Conservation (phyloP, 768 basidiomycete species). For the Trametes sanguinea region DNA sequence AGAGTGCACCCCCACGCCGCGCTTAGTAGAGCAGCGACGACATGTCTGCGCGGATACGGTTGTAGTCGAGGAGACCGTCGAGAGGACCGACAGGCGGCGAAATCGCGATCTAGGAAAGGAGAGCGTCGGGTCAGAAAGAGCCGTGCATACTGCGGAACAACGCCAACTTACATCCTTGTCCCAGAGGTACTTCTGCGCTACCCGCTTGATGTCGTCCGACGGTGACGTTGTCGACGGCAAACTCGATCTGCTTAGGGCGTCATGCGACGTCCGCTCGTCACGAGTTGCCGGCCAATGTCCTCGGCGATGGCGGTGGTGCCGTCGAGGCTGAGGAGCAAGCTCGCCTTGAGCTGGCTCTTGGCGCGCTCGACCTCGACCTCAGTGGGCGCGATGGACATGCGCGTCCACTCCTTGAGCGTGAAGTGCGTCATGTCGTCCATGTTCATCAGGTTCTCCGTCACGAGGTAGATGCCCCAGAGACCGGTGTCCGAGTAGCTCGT, state of each 20-base stretch:
- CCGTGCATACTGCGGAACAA: constrained; percentile 4
- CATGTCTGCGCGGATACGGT: constrained; percentile 82
- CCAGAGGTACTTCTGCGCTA: constrained; percentile 96
- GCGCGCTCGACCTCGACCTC: constrained; percentile 92
- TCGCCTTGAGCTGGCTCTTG: constrained; percentile 98
- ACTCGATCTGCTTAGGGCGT: constrained; percentile 94
- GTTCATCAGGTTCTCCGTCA: constrained; percentile 92
- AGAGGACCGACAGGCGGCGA: constrained; percentile 90
- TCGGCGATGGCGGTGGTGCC: constrained; percentile 97
- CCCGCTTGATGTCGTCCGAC: constrained; percentile 89
- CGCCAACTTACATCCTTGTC: constrained; percentile 79
- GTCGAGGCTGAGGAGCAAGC: constrained; percentile 84
- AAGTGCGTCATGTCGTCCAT: constrained; percentile 94
- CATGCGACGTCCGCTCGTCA: constrained; percentile 88
- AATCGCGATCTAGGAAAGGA: constrained; percentile 61
- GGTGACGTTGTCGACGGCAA: constrained; percentile 86
- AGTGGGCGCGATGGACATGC: constrained; percentile 88
- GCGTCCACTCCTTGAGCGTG: constrained; percentile 92
- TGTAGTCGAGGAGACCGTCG: constrained; percentile 95
- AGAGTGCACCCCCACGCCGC: not conserved
- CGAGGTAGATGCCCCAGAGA: constrained; percentile 97
- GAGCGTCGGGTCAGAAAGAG: constrained; percentile 3
- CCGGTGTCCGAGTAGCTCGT: constrained; percentile 99
- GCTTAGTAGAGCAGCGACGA: constrained; percentile 73
- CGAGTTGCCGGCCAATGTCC: constrained; percentile 97